Conservation (phyloP, 164 flowering plant species). For the Stephania yunnanensis region DNA sequence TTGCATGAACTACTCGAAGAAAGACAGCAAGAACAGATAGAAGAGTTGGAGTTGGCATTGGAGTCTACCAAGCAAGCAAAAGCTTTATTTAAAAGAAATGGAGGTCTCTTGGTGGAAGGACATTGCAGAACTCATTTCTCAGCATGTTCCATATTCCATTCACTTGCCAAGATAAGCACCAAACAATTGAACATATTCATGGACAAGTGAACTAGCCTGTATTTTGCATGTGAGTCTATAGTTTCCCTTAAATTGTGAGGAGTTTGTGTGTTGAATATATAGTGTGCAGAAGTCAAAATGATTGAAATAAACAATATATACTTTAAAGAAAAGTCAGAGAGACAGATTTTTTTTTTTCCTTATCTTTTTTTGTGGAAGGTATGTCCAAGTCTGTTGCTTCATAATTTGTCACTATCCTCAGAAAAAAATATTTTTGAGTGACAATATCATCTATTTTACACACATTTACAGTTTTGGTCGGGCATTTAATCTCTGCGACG, state of each 20-base stretch:
- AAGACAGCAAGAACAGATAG: constrained; percentile 57
- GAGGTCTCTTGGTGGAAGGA: constrained; percentile 80
- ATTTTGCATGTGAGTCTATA: neutral
- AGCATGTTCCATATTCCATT: constrained; percentile 18
- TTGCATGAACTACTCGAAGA: constrained; percentile 57
- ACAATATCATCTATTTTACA: neutral
- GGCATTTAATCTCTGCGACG: neutral
- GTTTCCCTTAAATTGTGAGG: neutral
- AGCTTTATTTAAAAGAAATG: constrained; percentile 50
- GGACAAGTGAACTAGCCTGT: neutral
- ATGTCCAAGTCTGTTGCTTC: no score
- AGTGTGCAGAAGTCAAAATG: neutral
- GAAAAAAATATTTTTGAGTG: neutral
- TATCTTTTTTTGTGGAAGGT: no score
- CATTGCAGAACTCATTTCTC: constrained; percentile 37
- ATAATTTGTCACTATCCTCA: no score
- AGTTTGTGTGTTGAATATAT: neutral
- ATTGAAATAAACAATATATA: neutral
- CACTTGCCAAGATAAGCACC: constrained; percentile 8
- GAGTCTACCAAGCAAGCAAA: constrained; percentile 23
- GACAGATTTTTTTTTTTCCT: neutral
- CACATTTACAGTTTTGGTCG: neutral
- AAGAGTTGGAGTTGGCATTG: constrained; percentile 59
- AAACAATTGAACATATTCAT: neutral
- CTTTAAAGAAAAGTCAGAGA: neutral